phyloP scores from a whole-genome alignment of 805 yeast genomes.

The Kuraishia molischiana region DNA sequence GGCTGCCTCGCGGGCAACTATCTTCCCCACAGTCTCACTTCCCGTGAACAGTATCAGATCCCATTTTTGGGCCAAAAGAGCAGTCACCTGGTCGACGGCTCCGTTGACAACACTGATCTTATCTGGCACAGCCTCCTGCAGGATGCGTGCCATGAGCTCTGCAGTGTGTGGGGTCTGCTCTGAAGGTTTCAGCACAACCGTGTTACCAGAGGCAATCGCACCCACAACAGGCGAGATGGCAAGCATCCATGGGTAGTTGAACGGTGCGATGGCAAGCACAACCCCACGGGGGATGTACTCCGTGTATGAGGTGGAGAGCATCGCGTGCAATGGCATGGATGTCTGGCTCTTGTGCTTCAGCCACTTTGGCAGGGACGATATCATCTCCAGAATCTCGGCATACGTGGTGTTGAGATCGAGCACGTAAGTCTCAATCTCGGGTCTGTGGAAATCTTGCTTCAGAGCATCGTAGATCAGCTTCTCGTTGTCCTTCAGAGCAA shows the following conservation, averaged over 20 bases:
- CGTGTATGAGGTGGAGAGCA: constrained; percentile 13
- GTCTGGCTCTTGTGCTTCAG: constrained; percentile 36
- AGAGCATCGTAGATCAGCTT: constrained; percentile 50
- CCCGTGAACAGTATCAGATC: constrained; percentile 90
- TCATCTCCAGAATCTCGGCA: constrained; percentile 49
- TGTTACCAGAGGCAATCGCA: constrained; percentile 82
- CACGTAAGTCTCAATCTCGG: constrained; percentile 49
- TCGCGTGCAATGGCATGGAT: constrained; percentile 23
- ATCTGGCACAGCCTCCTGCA: constrained; percentile 43
- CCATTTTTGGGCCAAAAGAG: constrained; percentile 46
- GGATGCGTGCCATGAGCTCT: constrained; percentile 40
- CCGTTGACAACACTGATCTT: constrained; percentile 65
- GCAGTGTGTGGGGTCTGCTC: constrained; percentile 64
- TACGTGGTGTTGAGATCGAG: constrained; percentile 44
- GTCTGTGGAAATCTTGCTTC: constrained; percentile 55
- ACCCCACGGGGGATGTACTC: constrained; percentile 49
- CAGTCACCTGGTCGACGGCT: constrained; percentile 50
- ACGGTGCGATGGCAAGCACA: constrained; percentile 67
- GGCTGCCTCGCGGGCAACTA: constrained; percentile 77
- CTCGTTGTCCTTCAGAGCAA: constrained; percentile 47
- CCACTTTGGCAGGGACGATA: constrained; percentile 54
- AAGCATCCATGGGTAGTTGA: constrained; percentile 69
- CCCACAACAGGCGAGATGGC: constrained; percentile 59
- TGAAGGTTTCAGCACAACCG: constrained; percentile 66
- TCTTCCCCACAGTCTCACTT: constrained; percentile 61